A percentile compares a stretch with the other conserved stretches of the same genome.
Evolutionary conservation across 305 asterid species (phyloP).

Genomic region (Striga hermonthica): DNA sequence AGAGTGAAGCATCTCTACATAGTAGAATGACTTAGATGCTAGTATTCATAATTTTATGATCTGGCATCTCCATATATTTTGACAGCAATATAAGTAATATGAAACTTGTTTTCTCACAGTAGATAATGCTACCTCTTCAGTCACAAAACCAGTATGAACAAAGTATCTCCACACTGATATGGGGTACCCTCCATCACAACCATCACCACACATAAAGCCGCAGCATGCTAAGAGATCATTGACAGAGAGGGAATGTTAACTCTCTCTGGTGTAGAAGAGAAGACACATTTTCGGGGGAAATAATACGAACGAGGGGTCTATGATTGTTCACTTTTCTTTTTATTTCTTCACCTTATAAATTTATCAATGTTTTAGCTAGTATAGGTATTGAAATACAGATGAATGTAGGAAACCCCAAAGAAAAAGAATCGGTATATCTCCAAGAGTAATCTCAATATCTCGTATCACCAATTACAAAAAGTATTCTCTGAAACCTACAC

Average conservation of each 20-base stretch:
- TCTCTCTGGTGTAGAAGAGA: too few relatives aligned
- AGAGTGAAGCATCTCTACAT: too few relatives aligned
- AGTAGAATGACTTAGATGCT: neutral
- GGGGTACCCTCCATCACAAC: constrained; percentile 96
- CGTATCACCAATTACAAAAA: neutral
- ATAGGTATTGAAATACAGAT: too few relatives aligned
- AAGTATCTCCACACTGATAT: constrained; percentile 84
- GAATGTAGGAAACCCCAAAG: neutral
- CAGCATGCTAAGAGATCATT: too few relatives aligned
- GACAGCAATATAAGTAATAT: neutral
- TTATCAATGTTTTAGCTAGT: too few relatives aligned
- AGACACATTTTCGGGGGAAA: too few relatives aligned
- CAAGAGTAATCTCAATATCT: constrained; percentile 1
- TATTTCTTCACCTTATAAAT: too few relatives aligned
- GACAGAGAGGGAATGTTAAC: constrained; percentile 71
- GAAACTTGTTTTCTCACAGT: constrained; percentile 13
- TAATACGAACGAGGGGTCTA: too few relatives aligned
- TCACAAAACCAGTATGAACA: constrained; percentile 71
- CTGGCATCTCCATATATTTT: neutral
- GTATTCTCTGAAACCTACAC: neutral
- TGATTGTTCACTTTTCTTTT: too few relatives aligned
- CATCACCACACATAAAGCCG: constrained; percentile 94
- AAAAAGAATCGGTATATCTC: neutral
- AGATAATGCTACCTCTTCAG: constrained; percentile 60
- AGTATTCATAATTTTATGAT: neutral